Evolutionary conservation across 768 basidiomycete genomes (phyloP).

Genomic region (Auricularia sp.): DNA sequence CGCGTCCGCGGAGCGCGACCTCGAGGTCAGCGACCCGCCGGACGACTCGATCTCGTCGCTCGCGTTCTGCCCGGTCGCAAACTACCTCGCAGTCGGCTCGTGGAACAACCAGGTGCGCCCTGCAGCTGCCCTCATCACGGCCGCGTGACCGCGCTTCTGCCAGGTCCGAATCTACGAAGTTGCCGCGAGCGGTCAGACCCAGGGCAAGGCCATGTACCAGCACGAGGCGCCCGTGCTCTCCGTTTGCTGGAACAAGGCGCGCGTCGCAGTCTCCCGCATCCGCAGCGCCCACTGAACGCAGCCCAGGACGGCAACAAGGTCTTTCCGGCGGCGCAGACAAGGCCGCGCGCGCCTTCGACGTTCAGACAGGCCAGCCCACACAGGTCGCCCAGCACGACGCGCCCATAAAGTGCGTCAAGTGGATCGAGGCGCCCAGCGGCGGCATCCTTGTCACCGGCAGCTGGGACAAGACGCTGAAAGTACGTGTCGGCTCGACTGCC

Average conservation of each 20-base stretch:
- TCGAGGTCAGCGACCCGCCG: constrained; percentile 74
- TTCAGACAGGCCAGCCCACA: constrained; percentile 65
- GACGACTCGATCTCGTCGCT: constrained; percentile 80
- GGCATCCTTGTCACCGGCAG: constrained; percentile 86
- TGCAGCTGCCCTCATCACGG: background rate
- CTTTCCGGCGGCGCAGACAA: constrained; percentile 94
- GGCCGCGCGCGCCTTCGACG: constrained; percentile 87
- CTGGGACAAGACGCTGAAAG: constrained; percentile 97
- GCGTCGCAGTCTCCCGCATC: constrained; percentile 15
- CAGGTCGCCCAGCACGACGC: constrained; percentile 90
- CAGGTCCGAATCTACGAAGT: constrained; percentile 93
- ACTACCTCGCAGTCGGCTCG: constrained; percentile 84
- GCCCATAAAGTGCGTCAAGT: constrained; percentile 73
- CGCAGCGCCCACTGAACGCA: constrained; percentile 3
- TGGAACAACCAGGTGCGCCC: constrained; percentile 84
- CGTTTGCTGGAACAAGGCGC: constrained; percentile 85
- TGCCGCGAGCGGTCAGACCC: constrained; percentile 56
- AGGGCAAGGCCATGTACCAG: constrained; percentile 81
- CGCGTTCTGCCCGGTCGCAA: constrained; percentile 74
- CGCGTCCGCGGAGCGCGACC: constrained; percentile 50
- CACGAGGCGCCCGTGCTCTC: constrained; percentile 87
- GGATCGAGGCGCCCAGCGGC: constrained; percentile 59
- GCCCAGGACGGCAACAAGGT: constrained; percentile 79
- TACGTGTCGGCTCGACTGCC: constrained; percentile 23
- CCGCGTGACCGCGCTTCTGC: background rate